Percentiles rank a stretch among this genome's conserved stretches.
Conservation (phyloP, 176 grass and related monocot species). For the Avena atlantica region DNA sequence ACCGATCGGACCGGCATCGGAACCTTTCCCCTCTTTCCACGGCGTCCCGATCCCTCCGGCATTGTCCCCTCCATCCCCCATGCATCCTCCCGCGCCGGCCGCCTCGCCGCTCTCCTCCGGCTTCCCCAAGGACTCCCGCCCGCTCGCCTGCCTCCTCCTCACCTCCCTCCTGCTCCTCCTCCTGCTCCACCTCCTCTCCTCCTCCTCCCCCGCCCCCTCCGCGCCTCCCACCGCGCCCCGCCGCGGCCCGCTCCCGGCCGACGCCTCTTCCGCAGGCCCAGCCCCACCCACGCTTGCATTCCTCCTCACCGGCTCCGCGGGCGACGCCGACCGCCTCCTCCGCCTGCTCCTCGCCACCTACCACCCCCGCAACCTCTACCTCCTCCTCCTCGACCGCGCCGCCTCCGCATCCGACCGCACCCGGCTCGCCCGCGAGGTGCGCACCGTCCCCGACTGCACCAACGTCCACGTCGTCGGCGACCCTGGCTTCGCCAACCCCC, state of each 20-base stretch:
- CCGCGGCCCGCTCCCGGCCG: constrained; percentile 22
- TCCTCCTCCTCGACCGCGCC: constrained; percentile 86
- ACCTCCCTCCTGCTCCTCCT: constrained; percentile 74
- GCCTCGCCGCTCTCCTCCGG: constrained; percentile 39
- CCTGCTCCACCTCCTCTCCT: constrained; percentile 50
- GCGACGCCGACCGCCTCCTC: constrained; percentile 75
- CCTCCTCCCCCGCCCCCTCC: constrained; percentile 45
- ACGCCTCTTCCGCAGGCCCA: constrained; percentile 49
- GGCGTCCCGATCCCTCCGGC: not conserved
- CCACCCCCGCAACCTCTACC: constrained; percentile 85
- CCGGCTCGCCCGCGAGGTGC: constrained; percentile 47
- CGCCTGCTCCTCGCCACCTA: constrained; percentile 79
- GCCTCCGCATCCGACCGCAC: constrained; percentile 61
- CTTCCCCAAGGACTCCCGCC: constrained; percentile 76
- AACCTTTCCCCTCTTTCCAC: constrained; percentile 38
- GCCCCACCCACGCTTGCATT: constrained; percentile 68
- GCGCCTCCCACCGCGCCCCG: constrained; percentile 42
- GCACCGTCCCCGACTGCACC: constrained; percentile 22
- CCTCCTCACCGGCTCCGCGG: constrained; percentile 78
- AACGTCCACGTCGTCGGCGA: constrained; percentile 91
- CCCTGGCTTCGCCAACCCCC: constrained; percentile 73
- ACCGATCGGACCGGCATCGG: not conserved
- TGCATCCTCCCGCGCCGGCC: constrained; percentile 47
- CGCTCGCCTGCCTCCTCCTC: constrained; percentile 75
- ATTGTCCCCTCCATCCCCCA: not conserved